Percentiles rank a stretch among this genome's conserved stretches.
Conservation (phyloP, 1,139 yeast species). For the Geotrichum klebahnii region DNA sequence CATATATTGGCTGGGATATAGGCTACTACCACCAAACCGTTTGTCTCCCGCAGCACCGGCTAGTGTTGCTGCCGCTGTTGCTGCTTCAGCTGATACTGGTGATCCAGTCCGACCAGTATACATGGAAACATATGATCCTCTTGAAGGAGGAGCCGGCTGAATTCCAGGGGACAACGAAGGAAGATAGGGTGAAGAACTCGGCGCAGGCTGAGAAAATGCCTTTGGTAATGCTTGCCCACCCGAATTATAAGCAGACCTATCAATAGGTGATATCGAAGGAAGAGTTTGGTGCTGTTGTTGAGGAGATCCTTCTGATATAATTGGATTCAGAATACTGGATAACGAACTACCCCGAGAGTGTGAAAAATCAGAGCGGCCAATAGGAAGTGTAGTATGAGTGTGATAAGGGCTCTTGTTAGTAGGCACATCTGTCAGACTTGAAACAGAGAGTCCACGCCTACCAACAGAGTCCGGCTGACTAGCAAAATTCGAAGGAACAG, state of each 20-base stretch:
- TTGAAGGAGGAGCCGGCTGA: not conserved
- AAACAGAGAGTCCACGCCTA: not conserved
- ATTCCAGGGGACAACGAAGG: constrained; percentile 6
- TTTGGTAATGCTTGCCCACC: constrained; percentile 3
- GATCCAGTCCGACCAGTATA: not conserved
- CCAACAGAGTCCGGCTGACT: not conserved
- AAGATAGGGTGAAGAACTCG: constrained; percentile 8
- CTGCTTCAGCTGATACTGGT: constrained; percentile 12
- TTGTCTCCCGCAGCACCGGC: not conserved
- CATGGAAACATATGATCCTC: not conserved
- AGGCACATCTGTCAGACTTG: constrained; percentile 8
- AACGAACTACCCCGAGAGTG: constrained; percentile 11
- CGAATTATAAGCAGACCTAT: constrained; percentile 3
- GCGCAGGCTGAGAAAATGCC: not conserved
- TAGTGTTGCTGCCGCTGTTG: constrained; percentile 7
- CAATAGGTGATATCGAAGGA: not conserved
- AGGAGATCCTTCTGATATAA: constrained; percentile 4
- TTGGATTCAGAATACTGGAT: constrained; percentile 17
- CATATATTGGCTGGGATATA: not conserved
- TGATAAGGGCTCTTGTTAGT: constrained; percentile 6
- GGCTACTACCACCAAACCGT: not conserved
- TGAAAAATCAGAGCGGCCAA: not conserved
- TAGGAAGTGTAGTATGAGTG: not conserved
- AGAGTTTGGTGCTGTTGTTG: not conserved
- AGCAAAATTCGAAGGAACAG: constrained; percentile 6